phyloP scores from a whole-genome alignment of 306 rosid genomes.

The Castanopsis chinensis region DNA sequence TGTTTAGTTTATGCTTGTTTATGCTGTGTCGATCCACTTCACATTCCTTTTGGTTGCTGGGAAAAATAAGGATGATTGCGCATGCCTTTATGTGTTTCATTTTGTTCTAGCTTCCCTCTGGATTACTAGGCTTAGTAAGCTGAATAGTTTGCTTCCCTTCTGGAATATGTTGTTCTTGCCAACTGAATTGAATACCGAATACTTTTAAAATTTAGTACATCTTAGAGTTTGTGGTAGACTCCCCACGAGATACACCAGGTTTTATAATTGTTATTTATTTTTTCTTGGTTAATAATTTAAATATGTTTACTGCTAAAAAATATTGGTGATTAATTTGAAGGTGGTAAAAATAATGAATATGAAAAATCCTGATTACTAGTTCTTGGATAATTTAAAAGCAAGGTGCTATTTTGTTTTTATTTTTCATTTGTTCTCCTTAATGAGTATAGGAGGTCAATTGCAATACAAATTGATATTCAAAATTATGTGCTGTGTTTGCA shows the following conservation, averaged over 20 bases:
- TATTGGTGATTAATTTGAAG: neutral
- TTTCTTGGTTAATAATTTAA: neutral
- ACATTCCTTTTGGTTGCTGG: neutral
- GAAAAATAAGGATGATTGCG: neutral
- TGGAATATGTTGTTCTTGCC: neutral
- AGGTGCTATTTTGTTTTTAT: neutral
- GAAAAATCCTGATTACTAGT: neutral
- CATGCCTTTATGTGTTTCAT: neutral
- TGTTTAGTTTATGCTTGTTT: neutral
- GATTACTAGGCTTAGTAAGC: neutral
- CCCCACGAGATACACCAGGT: neutral
- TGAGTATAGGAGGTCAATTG: neutral
- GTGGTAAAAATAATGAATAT: neutral
- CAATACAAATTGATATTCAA: neutral
- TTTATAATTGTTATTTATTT: neutral
- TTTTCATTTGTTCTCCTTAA: neutral
- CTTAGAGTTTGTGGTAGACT: neutral
- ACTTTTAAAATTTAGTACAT: neutral
- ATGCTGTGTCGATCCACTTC: neutral
- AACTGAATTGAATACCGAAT: neutral
- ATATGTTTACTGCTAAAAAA: neutral
- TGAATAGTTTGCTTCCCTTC: neutral
- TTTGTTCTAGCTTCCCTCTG: neutral
- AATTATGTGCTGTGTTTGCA: conserved; percentile 6
- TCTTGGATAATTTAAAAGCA: neutral